Percentiles rank a stretch among this genome's conserved stretches.
phyloP scores from a whole-genome alignment of 768 basidiomycete species.

The Mycena kentingensis region DNA sequence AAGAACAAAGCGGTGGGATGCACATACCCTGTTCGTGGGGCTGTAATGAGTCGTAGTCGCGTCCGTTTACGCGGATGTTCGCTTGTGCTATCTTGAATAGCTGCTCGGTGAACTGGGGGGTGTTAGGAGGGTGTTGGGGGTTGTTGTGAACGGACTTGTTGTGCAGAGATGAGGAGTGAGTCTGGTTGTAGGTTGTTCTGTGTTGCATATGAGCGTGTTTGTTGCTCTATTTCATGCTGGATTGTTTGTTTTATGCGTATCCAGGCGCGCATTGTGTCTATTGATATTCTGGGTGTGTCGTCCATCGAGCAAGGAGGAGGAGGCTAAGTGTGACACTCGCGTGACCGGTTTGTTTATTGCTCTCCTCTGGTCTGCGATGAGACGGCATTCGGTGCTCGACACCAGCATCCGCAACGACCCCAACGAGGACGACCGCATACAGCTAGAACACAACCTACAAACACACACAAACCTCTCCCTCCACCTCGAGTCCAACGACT shows the following conservation, averaged over 20 bases:
- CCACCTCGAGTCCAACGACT: slow-evolving; percentile 61
- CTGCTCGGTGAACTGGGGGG: slow-evolving; percentile 57
- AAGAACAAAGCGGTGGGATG: neutral
- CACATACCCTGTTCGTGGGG: slow-evolving; percentile 52
- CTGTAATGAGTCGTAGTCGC: slow-evolving; percentile 67
- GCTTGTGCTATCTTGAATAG: slow-evolving; percentile 64
- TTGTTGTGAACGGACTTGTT: slow-evolving; percentile 21
- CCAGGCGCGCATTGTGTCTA: slow-evolving; percentile 19
- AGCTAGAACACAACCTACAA: slow-evolving; percentile 78
- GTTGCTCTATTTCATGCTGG: neutral
- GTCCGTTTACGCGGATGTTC: slow-evolving; percentile 81
- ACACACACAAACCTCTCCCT: slow-evolving; percentile 73
- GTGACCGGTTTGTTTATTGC: neutral
- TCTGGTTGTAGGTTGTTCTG: slow-evolving; percentile 1
- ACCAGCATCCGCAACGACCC: slow-evolving; percentile 68
- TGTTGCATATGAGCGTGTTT: neutral
- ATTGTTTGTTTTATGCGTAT: slow-evolving; percentile 14
- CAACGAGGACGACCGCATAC: slow-evolving; percentile 74
- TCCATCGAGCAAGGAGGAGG: neutral
- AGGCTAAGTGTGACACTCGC: neutral
- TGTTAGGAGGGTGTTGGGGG: neutral
- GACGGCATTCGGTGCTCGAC: slow-evolving; percentile 39
- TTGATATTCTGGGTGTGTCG: slow-evolving; percentile 10
- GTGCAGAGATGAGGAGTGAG: neutral
- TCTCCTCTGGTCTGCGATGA: slow-evolving; percentile 31